Evolutionary conservation across 148 eudicot genomes (phyloP).

Genomic region (Limonium bicolor): DNA sequence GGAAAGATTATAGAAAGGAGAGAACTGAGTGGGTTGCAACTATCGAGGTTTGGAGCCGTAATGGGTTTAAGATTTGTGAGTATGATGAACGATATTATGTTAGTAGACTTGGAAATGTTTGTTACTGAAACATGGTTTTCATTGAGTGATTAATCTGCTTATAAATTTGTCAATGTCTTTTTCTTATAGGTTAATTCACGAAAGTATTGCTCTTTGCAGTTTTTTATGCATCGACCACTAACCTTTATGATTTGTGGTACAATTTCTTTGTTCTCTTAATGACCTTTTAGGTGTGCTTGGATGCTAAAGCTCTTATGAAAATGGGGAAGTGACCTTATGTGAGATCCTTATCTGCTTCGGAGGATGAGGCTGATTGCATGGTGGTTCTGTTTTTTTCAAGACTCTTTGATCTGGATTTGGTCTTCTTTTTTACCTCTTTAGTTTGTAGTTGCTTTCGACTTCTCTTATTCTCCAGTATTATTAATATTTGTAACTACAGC

Average conservation of each 20-base stretch:
- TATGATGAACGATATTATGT: too few relatives aligned
- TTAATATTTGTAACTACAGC: conserved; percentile 4
- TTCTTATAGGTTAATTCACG: background rate
- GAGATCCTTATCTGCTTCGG: background rate
- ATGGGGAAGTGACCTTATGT: background rate
- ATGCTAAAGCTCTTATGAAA: background rate
- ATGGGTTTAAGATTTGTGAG: too few relatives aligned
- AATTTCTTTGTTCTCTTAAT: background rate
- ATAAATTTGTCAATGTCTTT: background rate
- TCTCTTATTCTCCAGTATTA: conserved; percentile 2
- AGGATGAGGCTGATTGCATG: background rate
- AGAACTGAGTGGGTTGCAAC: too few relatives aligned
- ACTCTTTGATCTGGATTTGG: conserved; percentile 1
- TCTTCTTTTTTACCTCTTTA: conserved; percentile 5
- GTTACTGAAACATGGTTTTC: background rate
- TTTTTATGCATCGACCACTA: background rate
- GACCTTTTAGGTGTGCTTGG: conserved; percentile 1
- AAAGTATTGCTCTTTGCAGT: background rate
- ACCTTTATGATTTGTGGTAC: conserved; percentile 1
- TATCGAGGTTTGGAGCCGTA: too few relatives aligned
- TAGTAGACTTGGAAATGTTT: background rate
- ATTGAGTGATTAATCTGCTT: background rate
- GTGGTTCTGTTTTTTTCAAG: background rate
- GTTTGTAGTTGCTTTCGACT: conserved; percentile 2
- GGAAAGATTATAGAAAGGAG: too few relatives aligned